Conservation (phyloP, 768 basidiomycete species). For the Lactarius hatsudake region DNA sequence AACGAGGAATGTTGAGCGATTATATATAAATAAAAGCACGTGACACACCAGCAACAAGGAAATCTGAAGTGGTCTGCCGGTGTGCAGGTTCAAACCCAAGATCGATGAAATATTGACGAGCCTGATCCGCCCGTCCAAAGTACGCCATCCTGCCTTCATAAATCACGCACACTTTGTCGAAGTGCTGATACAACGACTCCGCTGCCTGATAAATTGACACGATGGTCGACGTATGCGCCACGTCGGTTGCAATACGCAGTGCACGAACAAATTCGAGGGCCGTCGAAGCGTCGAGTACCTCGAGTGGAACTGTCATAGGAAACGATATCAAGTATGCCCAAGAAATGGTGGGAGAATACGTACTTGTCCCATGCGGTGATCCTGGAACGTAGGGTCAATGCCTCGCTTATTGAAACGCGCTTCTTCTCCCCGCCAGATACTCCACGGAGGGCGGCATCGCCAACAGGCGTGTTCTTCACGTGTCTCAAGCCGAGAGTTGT, state of each 20-base stretch:
- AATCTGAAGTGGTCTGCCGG: constrained; percentile 84
- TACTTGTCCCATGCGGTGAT: background rate
- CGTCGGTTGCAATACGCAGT: constrained; percentile 78
- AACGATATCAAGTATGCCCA: background rate
- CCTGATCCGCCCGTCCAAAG: constrained; percentile 70
- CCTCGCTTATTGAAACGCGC: constrained; percentile 78
- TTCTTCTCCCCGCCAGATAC: constrained; percentile 84
- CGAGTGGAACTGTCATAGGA: constrained; percentile 79
- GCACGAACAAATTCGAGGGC: constrained; percentile 83
- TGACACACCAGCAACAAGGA: constrained; percentile 46
- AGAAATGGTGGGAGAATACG: background rate
- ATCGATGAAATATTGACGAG: constrained; percentile 73
- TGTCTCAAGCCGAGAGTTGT: constrained; percentile 84
- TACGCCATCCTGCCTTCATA: constrained; percentile 80
- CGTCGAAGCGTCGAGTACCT: constrained; percentile 81
- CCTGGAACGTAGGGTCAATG: background rate
- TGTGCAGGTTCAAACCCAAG: constrained; percentile 76
- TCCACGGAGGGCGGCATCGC: constrained; percentile 82
- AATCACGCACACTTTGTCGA: constrained; percentile 87
- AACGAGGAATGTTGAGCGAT: constrained; percentile 26
- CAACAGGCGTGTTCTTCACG: constrained; percentile 74
- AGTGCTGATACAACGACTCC: constrained; percentile 71
- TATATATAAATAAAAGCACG: background rate
- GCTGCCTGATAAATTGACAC: constrained; percentile 52
- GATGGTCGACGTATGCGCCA: constrained; percentile 30